A percentile compares a stretch with the other conserved stretches of the same genome.
phyloP scores from a whole-genome alignment of 2,329 filamentous ascomycete species.

The Alternaria sp. region DNA sequence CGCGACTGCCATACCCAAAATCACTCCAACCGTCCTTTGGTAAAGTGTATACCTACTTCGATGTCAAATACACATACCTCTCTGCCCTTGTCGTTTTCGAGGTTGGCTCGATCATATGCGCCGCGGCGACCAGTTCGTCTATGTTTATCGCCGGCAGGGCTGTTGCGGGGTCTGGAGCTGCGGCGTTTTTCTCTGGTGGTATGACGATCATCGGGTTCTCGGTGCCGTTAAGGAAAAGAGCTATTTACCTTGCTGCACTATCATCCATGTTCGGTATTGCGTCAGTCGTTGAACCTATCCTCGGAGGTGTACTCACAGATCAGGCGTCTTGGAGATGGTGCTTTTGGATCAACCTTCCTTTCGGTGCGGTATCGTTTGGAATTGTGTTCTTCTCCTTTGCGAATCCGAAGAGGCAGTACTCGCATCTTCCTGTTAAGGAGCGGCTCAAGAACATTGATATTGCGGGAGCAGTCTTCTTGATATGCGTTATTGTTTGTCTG shows the following conservation, averaged over 20 bases:
- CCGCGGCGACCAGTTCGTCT: slow-evolving; percentile 55
- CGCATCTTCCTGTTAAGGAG: slow-evolving; percentile 42
- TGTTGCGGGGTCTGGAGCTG: slow-evolving; percentile 62
- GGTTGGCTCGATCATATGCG: slow-evolving; percentile 65
- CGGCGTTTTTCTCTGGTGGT: slow-evolving; percentile 62
- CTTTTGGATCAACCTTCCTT: slow-evolving; percentile 56
- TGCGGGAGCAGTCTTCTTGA: slow-evolving; percentile 44
- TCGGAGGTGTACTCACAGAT: slow-evolving; percentile 56
- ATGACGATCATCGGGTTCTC: slow-evolving; percentile 60
- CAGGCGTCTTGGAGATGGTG: slow-evolving; percentile 53
- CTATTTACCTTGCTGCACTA: slow-evolving; percentile 53
- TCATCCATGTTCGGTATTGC: slow-evolving; percentile 53
- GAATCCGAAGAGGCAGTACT: slow-evolving; percentile 38
- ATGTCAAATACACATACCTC: slow-evolving; percentile 62
- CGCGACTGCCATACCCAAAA: slow-evolving; percentile 52
- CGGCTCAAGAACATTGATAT: slow-evolving; percentile 52
- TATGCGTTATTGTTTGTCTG: slow-evolving; percentile 46
- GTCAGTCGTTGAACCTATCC: slow-evolving; percentile 53
- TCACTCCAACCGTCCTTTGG: slow-evolving; percentile 58
- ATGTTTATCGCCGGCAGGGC: slow-evolving; percentile 66
- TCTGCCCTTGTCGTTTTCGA: slow-evolving; percentile 58
- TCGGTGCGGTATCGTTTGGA: slow-evolving; percentile 52
- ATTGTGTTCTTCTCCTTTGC: slow-evolving; percentile 47
- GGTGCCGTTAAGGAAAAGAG: slow-evolving; percentile 54
- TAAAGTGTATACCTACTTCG: slow-evolving; percentile 68